Base-by-base conservation (phyloP, 2,329 filamentous ascomycete species). In the Huntiella decipiens region DNA sequence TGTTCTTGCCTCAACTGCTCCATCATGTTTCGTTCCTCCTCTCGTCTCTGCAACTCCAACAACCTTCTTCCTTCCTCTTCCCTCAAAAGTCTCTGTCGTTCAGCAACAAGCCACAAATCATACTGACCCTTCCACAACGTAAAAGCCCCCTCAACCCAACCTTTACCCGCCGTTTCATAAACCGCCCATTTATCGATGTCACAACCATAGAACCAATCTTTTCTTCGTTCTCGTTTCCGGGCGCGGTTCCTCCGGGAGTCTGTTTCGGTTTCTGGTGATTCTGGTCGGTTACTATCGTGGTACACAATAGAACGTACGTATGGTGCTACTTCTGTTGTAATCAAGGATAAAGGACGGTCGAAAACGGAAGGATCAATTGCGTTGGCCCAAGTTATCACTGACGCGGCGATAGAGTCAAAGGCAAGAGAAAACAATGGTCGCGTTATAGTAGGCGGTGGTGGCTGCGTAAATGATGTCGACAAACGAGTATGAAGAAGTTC, bases 241-340 rank as follows among this genome's bases (percentile, higher is more conserved):
- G 19, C 28, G 15, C 32, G 22, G 37, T 40, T 46, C 15, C 32
- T 12, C n/a, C 37, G 28, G 4, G 68, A 51, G 84, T 72, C 45
- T 72, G 67, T 1, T 13, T 31, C 22, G 8, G 4, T 19, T 4
- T 32, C 15, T 4, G 22, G 8, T 7, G 22, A 10, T 8, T 28
- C 22, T 10, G 22, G 3, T 4, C 91, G 69, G 1, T 67, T 68
- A 15, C 75, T 64, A 54, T 96, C 88, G 56, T 79, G 82, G 0
- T 77, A 68, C 2, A 88, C 77, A 50, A 98, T 96, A 34, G 71
- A 70, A 8, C 92, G 81, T n/a, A 96, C 73, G 58, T 84, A 96
- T 0, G 92, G 91, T 0, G 86, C 87, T 2, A 96, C 66, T 52
- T 98, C 91, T 10, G 79, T 64, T 0, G 73, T 69, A 31, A 94